A percentile compares a stretch with the other conserved stretches of the same genome.
Conservation (phyloP, 2,329 filamentous ascomycete species). For the Scedosporium dehoogii region DNA sequence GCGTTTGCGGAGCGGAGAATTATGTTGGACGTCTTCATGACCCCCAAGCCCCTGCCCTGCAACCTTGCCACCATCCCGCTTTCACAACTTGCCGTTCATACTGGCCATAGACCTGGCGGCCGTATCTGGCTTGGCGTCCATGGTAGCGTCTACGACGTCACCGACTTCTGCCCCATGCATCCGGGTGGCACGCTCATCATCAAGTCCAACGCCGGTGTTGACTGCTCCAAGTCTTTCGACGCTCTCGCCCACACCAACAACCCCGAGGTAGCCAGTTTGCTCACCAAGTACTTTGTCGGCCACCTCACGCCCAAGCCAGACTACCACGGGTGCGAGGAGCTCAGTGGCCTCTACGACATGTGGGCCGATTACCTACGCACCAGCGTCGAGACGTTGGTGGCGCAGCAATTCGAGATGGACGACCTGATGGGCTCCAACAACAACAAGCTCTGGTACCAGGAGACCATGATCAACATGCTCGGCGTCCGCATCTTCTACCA, state of each 20-base stretch:
- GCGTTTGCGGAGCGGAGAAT: slow-evolving; percentile 45
- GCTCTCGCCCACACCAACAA: slow-evolving; percentile 45
- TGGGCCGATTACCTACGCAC: slow-evolving; percentile 39
- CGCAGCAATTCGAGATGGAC: slow-evolving; percentile 43
- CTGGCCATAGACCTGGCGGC: slow-evolving; percentile 35
- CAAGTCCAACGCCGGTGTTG: slow-evolving; percentile 43
- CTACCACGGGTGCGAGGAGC: slow-evolving; percentile 30
- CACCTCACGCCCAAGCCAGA: slow-evolving; percentile 40
- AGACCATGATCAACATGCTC: slow-evolving; percentile 35
- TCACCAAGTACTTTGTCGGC: slow-evolving; percentile 45
- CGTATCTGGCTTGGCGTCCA: slow-evolving; percentile 43
- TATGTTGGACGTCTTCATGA: slow-evolving; percentile 49
- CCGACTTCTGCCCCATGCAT: slow-evolving; percentile 42
- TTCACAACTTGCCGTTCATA: slow-evolving; percentile 38
- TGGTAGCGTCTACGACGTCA: slow-evolving; percentile 42
- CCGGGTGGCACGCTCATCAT: slow-evolving; percentile 43
- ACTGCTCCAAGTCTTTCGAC: slow-evolving; percentile 42
- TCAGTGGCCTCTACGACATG: slow-evolving; percentile 35
- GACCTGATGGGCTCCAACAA: slow-evolving; percentile 35
- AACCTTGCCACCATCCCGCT: slow-evolving; percentile 39
- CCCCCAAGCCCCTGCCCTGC: slow-evolving; percentile 39
- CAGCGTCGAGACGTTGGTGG: slow-evolving; percentile 39
- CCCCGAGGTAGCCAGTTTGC: slow-evolving; percentile 39
- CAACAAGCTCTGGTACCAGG: slow-evolving; percentile 34
- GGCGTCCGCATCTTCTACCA: slow-evolving; percentile 41